Base-by-base conservation (phyloP, 148 eudicot genomes). In the Rhododendron vialii region DNA sequence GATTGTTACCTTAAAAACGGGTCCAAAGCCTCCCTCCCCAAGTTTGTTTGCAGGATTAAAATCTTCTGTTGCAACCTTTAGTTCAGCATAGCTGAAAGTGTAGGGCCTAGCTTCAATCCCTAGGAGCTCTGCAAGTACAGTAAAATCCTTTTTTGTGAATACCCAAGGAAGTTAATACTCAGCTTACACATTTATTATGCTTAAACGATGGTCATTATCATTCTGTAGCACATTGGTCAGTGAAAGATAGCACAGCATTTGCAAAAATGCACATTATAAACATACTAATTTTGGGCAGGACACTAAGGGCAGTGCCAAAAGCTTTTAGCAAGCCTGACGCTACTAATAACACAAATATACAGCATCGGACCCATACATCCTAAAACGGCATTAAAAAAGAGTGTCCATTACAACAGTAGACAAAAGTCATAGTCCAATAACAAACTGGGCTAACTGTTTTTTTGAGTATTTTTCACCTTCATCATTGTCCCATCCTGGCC, bases 1-100 rank as follows among this genome's bases (percentile, higher is more conserved):
- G 71, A 65, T 65, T 53, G 38, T 83, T 86, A 93, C 95, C 92
- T 91, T 92, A 87, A 87, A 93, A 84, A 93, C 95, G 26, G 95
- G 91, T 83, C 93, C 95, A 86, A 93, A 93, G 51, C 95, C 94
- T 69, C 95, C 95, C 88, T 92, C 94, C 7, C 95, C 95, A 65
- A 93, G 94, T 86, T 92, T 93, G 84, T 93, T 91, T 61, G 48
- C 75, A 53, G 89, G 87, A 88, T 36, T 82, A 79, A 93, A 93
- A 83, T 93, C 92, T 84, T 89, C 85, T 43, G 98, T 96, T 67
- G 95, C 96, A 79, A 92, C 82, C 89, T 87, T 92, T 63, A 96
- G 92, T 88, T 94, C 96, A 45, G 94, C 84, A 87, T 94, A 96
- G 82, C 87, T 85, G 87, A 92, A 92, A 38, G 93, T 94, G 85